Evolutionary conservation across 495 filamentous ascomycete genomes (phyloP).

Genomic region (Daldinia concentrica): DNA sequence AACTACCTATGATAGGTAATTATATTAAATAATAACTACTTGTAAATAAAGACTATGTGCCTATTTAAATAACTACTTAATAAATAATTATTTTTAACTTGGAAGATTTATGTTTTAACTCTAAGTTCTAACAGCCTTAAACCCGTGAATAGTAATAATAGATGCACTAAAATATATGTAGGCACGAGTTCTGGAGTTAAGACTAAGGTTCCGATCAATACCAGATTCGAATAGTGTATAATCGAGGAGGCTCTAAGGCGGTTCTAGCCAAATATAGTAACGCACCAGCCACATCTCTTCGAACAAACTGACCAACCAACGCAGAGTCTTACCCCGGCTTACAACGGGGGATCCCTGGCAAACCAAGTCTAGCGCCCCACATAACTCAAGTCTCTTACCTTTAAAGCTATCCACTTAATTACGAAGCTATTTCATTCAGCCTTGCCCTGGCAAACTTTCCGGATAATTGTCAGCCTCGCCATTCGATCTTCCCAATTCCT

Average conservation of each 20-base stretch:
- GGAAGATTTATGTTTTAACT: neutral
- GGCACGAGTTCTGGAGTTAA: neutral
- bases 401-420: constrained; percentile 32
- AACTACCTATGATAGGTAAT: no score
- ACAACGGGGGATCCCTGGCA: neutral
- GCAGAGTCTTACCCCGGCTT: neutral
- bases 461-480: constrained; percentile 43
- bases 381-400: neutral
- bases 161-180: no score
- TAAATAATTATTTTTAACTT: neutral
- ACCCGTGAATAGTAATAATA: neutral
- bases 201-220: neutral
- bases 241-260: neutral
- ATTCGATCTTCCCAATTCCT: constrained; percentile 13
- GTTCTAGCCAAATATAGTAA: neutral
- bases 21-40: neutral
- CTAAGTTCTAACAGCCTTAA: neutral
- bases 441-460: constrained; percentile 40
- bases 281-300: neutral
- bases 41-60: neutral
- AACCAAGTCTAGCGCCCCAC: constrained; percentile 22
- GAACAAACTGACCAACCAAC: neutral
- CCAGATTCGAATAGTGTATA: neutral
- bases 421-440: constrained; percentile 38
- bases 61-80: neutral